Evolutionary conservation across 1,139 yeast genomes (phyloP).

Genomic region (Blastobotrys illinoisensis): DNA sequence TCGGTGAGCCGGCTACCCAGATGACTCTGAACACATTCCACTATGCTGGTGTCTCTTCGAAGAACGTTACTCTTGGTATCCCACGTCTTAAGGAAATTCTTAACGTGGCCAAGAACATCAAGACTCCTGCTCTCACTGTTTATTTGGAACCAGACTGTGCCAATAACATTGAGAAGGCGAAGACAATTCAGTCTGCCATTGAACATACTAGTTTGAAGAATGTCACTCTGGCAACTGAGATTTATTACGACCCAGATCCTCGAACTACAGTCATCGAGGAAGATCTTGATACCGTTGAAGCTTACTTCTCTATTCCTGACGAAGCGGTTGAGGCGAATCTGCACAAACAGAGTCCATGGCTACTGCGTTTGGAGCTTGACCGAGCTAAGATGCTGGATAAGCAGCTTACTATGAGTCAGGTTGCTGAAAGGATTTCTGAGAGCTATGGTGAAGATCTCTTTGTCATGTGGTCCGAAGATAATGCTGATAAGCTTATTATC

Average conservation of each 20-base stretch:
- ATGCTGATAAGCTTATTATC: constrained; percentile 91
- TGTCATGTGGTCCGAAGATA: constrained; percentile 99
- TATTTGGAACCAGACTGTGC: constrained; percentile 78
- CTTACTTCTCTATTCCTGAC: constrained; percentile 95
- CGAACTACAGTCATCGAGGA: constrained; percentile 92
- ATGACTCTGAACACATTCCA: constrained; percentile 99
- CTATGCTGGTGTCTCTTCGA: constrained; percentile 99
- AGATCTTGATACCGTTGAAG: constrained; percentile 94
- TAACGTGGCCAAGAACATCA: constrained; percentile 95
- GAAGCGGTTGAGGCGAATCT: constrained; percentile 92
- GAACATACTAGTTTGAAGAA: constrained; percentile 93
- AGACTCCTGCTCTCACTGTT: constrained; percentile 96
- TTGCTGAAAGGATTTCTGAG: constrained; percentile 90
- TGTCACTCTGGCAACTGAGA: constrained; percentile 96
- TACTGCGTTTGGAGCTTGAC: constrained; percentile 90
- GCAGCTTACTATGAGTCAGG: constrained; percentile 97
- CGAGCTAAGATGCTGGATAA: constrained; percentile 99
- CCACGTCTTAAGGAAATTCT: constrained; percentile 99
- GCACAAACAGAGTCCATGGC: constrained; percentile 96
- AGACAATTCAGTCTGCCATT: constrained; percentile 91
- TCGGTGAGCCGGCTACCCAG: constrained; percentile 99
- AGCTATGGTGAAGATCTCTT: constrained; percentile 92
- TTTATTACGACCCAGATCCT: constrained; percentile 97
- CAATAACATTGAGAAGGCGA: constrained; percentile 86
- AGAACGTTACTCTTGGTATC: constrained; percentile 98